Percentiles rank a stretch among this genome's conserved stretches.
Conservation (phyloP, 2,329 filamentous ascomycete species). For the Microsporum ferrugineum region DNA sequence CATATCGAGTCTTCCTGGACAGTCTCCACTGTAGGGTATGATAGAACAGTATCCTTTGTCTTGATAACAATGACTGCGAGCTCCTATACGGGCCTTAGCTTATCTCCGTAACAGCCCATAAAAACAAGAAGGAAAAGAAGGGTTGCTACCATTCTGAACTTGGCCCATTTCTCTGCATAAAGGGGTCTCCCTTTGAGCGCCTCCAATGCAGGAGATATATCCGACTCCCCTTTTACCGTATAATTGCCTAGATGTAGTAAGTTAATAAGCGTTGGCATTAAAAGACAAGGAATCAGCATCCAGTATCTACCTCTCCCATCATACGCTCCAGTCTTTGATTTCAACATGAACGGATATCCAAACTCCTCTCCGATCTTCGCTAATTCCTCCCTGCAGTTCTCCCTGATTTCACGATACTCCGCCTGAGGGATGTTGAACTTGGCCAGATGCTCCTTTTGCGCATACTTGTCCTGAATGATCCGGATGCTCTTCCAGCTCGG, state of each 20-base stretch:
- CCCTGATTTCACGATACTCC: slow-evolving; percentile 54
- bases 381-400: slow-evolving; percentile 50
- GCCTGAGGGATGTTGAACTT: slow-evolving; percentile 60
- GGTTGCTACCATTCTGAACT: slow-evolving; percentile 53
- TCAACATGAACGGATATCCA: slow-evolving; percentile 84
- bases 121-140: no score
- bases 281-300: background rate
- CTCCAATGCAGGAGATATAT: slow-evolving; percentile 55
- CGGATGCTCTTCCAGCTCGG: slow-evolving; percentile 79
- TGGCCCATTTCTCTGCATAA: slow-evolving; percentile 82
- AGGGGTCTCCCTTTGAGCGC: slow-evolving; percentile 58
- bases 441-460: slow-evolving; percentile 71
- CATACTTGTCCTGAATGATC: slow-evolving; percentile 86
- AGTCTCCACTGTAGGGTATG: slow-evolving; percentile 87
- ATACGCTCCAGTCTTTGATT: slow-evolving; percentile 80
- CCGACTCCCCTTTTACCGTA: slow-evolving; percentile 47
- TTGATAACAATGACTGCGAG: slow-evolving; percentile 91
- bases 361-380: slow-evolving; percentile 51
- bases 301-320: slow-evolving; percentile 61
- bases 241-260: slow-evolving; percentile 47
- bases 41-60: slow-evolving; percentile 60
- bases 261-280: slow-evolving; percentile 7
- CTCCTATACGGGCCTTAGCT: slow-evolving; percentile 40
- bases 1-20: slow-evolving; percentile 93
- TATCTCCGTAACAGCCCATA: background rate